Evolutionary conservation across 495 filamentous ascomycete species (phyloP), one percentile per base, ranked within the genome.

Genomic region (Podospora appendiculata): DNA sequence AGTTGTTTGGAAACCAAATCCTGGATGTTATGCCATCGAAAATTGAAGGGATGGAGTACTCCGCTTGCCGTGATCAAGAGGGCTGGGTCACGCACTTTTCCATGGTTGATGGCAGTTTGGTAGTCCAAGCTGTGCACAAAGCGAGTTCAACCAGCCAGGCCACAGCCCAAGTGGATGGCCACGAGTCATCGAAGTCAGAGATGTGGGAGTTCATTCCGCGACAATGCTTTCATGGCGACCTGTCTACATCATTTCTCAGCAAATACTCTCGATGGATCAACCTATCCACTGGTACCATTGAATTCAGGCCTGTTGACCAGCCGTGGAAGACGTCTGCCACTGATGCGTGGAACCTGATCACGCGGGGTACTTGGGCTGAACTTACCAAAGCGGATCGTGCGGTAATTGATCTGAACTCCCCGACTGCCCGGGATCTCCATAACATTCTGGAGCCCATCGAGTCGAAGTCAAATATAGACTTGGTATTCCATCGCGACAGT

Each of bases 21-120:
- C 47, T 59, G 44, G 81, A 58, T 71, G 83, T 75, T 54, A 70
- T 50, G 47, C 76, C 79, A 25, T 74, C 77, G 2, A 65, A 52
- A 9, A 53, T 69, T 1, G 52, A 51, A 0, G 75, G 70, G 4
- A 78, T 83, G 75, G 51, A 57, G 4, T 81, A 79, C 42, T 66
- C 68, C 0, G 62, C 69, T 9, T 54, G 43, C 42, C 57, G 54
- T 0, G 34, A 47, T 8, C 57, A 58, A 34, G 35, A 52, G 1
- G 60, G 57, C 1, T 63, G 60, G 60, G 41, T 52, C 1, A 43
- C 58, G 36, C 60, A 63, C 34, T 63, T 63, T 18, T 43, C 52
- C 33, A 47, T 58, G 53, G 13, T 41, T 1, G 47, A 43, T 4
- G 8, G 17, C 6, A 6, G 33, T 13, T 41, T 63, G 10, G 57